Evolutionary conservation across 2,329 filamentous ascomycete species (phyloP).

Genomic region (Talaromyces amestolkiae): DNA sequence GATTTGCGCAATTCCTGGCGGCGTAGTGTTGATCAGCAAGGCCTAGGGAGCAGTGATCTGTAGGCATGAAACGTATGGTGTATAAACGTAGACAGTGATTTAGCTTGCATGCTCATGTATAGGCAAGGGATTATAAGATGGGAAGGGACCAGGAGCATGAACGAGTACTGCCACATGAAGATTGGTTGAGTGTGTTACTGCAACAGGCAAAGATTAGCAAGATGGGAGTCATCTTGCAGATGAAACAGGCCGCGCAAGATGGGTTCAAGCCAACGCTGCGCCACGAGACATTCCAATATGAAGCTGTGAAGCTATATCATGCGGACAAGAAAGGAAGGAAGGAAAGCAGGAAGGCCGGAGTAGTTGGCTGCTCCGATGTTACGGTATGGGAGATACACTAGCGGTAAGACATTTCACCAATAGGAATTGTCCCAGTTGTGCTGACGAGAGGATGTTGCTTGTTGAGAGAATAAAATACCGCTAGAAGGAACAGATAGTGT

Average conservation of each 20-base stretch:
- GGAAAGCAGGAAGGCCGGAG: background rate
- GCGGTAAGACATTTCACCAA: background rate
- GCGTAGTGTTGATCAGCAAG: background rate
- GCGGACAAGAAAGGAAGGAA: background rate
- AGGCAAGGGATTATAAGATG: background rate
- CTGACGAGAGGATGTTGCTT: background rate
- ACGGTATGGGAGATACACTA: background rate
- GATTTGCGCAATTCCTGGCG: background rate
- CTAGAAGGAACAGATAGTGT: slow-evolving; percentile 2
- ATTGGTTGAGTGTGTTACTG: background rate
- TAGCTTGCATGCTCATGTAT: background rate
- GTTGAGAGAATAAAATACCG: background rate
- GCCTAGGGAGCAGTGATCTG: too few relatives aligned
- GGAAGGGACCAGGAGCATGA: background rate
- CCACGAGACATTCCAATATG: background rate
- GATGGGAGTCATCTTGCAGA: background rate
- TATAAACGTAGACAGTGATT: background rate
- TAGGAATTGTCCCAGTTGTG: background rate
- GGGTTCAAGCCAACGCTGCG: background rate
- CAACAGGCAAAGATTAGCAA: background rate
- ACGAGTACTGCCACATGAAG: background rate
- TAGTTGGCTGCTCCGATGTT: background rate
- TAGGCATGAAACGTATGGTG: background rate
- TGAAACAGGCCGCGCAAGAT: background rate
- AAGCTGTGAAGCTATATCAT: background rate